phyloP scores from a whole-genome alignment of 495 filamentous ascomycete genomes.

The Aspergillus conjunctus region DNA sequence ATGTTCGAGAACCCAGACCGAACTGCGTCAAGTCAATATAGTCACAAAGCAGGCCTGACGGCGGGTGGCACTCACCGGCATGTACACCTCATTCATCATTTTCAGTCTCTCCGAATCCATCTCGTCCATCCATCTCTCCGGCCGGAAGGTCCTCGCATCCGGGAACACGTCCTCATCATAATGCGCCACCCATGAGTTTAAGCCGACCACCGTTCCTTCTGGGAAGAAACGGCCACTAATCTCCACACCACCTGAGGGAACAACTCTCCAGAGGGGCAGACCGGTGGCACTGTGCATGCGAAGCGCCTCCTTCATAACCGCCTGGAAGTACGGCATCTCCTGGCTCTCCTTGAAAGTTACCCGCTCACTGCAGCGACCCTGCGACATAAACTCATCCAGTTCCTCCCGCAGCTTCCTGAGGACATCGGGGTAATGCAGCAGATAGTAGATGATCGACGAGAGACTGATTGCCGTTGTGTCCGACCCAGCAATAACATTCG shows the following conservation, averaged over 20 bases:
- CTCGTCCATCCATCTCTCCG: constrained; percentile 45
- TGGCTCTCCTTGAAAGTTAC: constrained; percentile 54
- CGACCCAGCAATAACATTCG: constrained; percentile 56
- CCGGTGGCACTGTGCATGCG: constrained; percentile 46
- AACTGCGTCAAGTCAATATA: constrained; percentile 36
- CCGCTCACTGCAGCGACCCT: constrained; percentile 29
- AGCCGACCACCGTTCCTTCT: constrained; percentile 52
- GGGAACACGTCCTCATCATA: constrained; percentile 50
- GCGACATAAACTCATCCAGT: constrained; percentile 39
- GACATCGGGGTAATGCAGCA: constrained; percentile 42
- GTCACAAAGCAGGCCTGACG: neutral
- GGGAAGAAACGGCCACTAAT: constrained; percentile 42
- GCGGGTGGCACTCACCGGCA: constrained; percentile 35
- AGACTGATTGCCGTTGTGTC: constrained; percentile 59
- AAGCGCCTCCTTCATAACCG: constrained; percentile 50
- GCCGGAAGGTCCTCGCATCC: constrained; percentile 35
- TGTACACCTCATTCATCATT: constrained; percentile 47
- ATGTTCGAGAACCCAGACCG: constrained; percentile 47
- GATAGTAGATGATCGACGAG: constrained; percentile 52
- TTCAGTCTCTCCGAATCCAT: constrained; percentile 32
- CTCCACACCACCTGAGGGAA: constrained; percentile 43
- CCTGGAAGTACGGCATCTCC: constrained; percentile 51
- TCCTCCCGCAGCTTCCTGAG: constrained; percentile 48
- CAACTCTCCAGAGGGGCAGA: constrained; percentile 40
- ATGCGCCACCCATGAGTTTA: constrained; percentile 56